Base-by-base conservation (phyloP, 768 basidiomycete genomes). In the Tylopilus vinaceipallidus region DNA sequence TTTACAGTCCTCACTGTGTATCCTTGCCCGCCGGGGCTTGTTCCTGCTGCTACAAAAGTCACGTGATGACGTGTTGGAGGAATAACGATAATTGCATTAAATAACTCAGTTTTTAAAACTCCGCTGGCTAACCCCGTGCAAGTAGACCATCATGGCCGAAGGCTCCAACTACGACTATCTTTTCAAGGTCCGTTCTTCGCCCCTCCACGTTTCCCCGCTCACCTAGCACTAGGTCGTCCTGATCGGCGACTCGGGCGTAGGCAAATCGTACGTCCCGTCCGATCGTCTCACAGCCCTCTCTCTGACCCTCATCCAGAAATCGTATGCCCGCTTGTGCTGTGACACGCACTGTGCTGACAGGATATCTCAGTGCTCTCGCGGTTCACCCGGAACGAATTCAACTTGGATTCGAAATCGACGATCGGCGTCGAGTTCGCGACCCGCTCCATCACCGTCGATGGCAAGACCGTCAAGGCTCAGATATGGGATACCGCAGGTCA, bases 401-500 rank as follows among this genome's bases (percentile, higher is more conserved):
- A 95, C 77, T 80, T 95, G 59, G 97, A 98, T 67, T 93, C 94
- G 37, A 98, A 98, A 77, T 98, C 95, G 53, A 99, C 97, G 20
- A 98, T 99, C 69, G 95, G 97, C 46, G 95, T 99, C 60, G 95
- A 98, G 73, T 99, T 99, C 62, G 97, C 95, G 4, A 98, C 95
- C 35, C 83, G 97, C 64, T 90, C 91, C 16, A 91, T 93, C 69
- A 88, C 80, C 58, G 91, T 98, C n/a, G 95, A 98, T 66, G 83
- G 84, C 34, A 98, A 98, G 84, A 94, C 86, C 3, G 82, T 99
- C 60, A 98, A 98, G 72, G 95, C 95, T 19, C 95, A 98, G 73
- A 89, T 99, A 62, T 99, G 95, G 95, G 97, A 99, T 72, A 99
- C 95, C 59, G 95, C 95, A 62, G 95, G 95, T 17, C 94, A 98